Conservation (phyloP, 1,139 yeast genomes). For the Pichia sp. region DNA sequence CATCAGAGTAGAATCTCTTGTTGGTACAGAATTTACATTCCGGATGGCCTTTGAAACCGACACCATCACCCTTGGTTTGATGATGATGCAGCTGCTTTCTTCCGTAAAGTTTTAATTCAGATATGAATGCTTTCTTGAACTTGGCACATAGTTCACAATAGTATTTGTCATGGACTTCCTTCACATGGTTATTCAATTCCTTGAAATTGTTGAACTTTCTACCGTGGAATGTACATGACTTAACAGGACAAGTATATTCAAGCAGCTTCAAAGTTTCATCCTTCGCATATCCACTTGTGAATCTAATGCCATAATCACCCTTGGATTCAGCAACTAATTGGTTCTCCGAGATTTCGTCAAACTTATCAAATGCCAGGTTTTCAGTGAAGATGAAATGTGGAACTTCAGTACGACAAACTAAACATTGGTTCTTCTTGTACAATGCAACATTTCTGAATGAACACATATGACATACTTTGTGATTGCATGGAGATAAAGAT, state of each 20-base stretch:
- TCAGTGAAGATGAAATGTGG: constrained; percentile 58
- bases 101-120: constrained; percentile 64
- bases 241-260: constrained; percentile 54
- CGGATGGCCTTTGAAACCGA: constrained; percentile 90
- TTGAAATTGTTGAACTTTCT: constrained; percentile 41
- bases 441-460: constrained; percentile 80
- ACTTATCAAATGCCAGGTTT: constrained; percentile 35
- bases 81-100: constrained; percentile 67
- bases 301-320: constrained; percentile 49
- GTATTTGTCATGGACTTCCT: constrained; percentile 55
- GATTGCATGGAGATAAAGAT: constrained; percentile 82
- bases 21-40: constrained; percentile 79
- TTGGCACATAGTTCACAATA: constrained; percentile 76
- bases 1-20: constrained; percentile 80
- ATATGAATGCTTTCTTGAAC: constrained; percentile 73
- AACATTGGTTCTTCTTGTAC: constrained; percentile 70
- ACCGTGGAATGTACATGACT: constrained; percentile 18
- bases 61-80: constrained; percentile 61
- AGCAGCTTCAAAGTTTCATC: constrained; percentile 51
- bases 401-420: constrained; percentile 78
- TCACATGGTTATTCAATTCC: constrained; percentile 63
- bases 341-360: constrained; percentile 12
- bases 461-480: constrained; percentile 80
- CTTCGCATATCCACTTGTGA: constrained; percentile 45
- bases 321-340: constrained; percentile 30